Percentiles rank a stretch among this genome's conserved stretches.
phyloP scores from a whole-genome alignment of 192 early-diverging fungal genomes.

The Podila horticola region DNA sequence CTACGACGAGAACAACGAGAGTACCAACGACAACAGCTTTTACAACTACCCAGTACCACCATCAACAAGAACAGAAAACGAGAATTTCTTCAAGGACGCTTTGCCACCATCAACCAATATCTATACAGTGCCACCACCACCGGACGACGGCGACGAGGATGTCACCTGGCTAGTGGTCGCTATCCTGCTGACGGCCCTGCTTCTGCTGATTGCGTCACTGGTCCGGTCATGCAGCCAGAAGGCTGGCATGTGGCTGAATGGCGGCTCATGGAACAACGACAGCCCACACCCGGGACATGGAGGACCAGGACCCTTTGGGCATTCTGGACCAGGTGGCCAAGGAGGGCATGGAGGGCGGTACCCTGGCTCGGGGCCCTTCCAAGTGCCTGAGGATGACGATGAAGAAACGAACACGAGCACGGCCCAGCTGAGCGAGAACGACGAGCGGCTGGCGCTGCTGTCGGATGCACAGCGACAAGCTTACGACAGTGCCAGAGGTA shows the following conservation, averaged over 20 bases:
- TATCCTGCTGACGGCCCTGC: conserved; percentile 11
- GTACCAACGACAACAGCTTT: no score
- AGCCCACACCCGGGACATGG: neutral
- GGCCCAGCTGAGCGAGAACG: neutral
- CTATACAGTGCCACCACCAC: neutral
- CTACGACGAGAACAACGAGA: no score
- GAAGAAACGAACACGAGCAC: neutral
- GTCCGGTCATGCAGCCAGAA: conserved; percentile 23
- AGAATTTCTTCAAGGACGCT: neutral
- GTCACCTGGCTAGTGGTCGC: conserved; percentile 26
- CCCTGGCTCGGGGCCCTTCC: neutral
- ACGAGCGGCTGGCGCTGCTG: conserved; percentile 7
- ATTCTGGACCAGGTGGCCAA: neutral
- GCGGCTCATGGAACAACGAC: conserved; percentile 9
- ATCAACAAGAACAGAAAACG: no score
- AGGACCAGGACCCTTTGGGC: neutral
- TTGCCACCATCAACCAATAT: neutral
- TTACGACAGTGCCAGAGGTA: conserved; percentile 3
- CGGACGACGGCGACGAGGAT: conserved; percentile 18
- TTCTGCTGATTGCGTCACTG: conserved; percentile 13
- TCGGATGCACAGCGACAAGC: conserved; percentile 6
- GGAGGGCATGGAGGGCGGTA: neutral
- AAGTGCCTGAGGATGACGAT: neutral
- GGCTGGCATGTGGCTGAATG: conserved; percentile 3
- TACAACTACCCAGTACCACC: no score